phyloP scores from a whole-genome alignment of 208 protist species.

The Leishmania mexicana region DNA sequence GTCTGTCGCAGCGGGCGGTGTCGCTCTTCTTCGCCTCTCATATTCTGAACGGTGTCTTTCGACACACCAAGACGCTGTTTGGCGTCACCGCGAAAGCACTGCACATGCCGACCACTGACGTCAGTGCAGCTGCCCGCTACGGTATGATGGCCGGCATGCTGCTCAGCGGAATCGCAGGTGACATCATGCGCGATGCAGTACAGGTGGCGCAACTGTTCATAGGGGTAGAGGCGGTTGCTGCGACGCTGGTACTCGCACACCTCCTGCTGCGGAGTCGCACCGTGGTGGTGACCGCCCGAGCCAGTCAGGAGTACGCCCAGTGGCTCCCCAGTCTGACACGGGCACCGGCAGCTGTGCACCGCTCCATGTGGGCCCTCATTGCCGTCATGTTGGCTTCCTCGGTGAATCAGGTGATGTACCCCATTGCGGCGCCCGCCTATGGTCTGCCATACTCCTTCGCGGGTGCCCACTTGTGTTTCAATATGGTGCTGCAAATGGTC shows the following conservation, averaged over 20 bases:
- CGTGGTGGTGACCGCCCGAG: not conserved
- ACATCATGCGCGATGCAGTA: constrained; percentile 26
- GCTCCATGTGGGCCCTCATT: constrained; percentile 9
- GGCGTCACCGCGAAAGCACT: constrained; percentile 11
- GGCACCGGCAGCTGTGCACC: constrained; percentile 4
- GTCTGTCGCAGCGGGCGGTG: constrained; percentile 38
- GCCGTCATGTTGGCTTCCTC: constrained; percentile 32
- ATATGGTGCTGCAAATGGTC: constrained; percentile 30
- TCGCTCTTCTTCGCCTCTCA: constrained; percentile 56
- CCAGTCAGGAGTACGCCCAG: constrained; percentile 17
- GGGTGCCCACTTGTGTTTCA: constrained; percentile 41
- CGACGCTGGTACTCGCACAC: constrained; percentile 19
- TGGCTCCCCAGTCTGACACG: constrained; percentile 19
- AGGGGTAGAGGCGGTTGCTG: constrained; percentile 23
- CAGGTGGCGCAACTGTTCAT: constrained; percentile 27
- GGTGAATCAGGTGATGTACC: constrained; percentile 52
- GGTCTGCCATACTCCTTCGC: constrained; percentile 38
- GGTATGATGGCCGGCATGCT: constrained; percentile 41
- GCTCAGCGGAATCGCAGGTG: constrained; percentile 31
- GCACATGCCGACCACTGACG: constrained; percentile 1
- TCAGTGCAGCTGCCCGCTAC: constrained; percentile 11
- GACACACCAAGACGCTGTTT: constrained; percentile 57
- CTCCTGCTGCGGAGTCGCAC: constrained; percentile 8
- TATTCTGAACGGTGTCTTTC: constrained; percentile 58
- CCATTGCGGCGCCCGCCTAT: constrained; percentile 41